Conservation (phyloP, 140 eudicot species). For the Oenanthe javanica region DNA sequence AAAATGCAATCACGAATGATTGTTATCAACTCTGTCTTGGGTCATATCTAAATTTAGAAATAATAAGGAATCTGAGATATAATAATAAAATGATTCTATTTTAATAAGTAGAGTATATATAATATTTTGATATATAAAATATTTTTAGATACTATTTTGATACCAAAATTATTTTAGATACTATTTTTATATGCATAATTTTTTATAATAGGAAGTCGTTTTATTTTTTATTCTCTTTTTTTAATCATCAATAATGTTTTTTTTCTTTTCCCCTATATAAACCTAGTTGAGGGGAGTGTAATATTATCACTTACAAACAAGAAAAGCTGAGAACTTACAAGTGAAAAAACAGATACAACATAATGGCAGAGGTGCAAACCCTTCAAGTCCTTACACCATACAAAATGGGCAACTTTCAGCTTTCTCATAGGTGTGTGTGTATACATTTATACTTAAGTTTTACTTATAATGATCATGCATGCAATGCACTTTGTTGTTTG, state of each 20-base stretch:
- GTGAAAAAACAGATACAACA: not conserved
- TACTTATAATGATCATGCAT: not conserved
- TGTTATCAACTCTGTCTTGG: no score
- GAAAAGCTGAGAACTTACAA: not conserved
- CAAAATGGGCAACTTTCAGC: constrained; percentile 57
- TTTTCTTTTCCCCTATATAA: not conserved
- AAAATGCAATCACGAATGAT: no score
- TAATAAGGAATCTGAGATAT: no score
- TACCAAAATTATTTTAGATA: no score
- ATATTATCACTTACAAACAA: not conserved
- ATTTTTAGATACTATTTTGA: no score
- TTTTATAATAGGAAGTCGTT: no score
- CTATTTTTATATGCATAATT: no score
- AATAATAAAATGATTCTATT: no score
- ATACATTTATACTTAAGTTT: not conserved
- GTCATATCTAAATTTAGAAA: no score
- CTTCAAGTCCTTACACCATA: constrained; percentile 43
- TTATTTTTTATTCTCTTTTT: no score
- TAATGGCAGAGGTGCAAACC: constrained; percentile 1
- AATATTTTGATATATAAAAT: no score
- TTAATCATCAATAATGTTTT: not conserved
- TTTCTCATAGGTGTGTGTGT: constrained; percentile 43
- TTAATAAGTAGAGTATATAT: no score
- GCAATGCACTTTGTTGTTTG: constrained; percentile 6
- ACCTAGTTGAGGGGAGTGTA: not conserved